Conservation (phyloP, 2,329 filamentous ascomycete species). For the Hypomyces rosellus region DNA sequence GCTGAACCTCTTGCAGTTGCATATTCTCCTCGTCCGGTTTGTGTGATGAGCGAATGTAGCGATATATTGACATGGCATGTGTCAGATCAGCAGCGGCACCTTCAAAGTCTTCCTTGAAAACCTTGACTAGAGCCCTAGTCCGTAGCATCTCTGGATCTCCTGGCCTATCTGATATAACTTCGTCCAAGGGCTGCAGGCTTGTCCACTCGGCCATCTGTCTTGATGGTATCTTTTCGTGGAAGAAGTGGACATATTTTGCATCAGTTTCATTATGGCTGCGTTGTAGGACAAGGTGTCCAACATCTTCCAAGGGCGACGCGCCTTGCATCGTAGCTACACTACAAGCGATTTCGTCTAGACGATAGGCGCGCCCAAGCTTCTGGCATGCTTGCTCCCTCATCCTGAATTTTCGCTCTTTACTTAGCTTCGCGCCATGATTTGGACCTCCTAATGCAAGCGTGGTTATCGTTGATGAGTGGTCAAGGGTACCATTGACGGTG, state of each 20-base stretch:
- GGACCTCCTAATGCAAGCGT: constrained; percentile 34
- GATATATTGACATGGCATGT: constrained; percentile 51
- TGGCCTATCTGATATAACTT: constrained; percentile 59
- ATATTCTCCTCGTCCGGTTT: constrained; percentile 44
- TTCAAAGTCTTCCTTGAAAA: constrained; percentile 68
- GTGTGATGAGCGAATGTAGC: constrained; percentile 47
- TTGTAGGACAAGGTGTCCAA: constrained; percentile 66
- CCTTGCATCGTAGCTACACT: constrained; percentile 81
- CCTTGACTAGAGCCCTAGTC: constrained; percentile 66
- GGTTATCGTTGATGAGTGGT: constrained; percentile 15
- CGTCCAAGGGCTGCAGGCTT: constrained; percentile 57
- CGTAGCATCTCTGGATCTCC: constrained; percentile 61
- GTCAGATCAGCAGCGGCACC: constrained; percentile 67
- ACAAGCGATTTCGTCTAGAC: constrained; percentile 74
- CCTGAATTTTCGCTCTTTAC: constrained; percentile 67
- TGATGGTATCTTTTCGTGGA: constrained; percentile 82
- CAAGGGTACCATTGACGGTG: constrained; percentile 41
- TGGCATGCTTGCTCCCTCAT: constrained; percentile 77
- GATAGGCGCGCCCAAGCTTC: constrained; percentile 71
- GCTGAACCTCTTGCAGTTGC: constrained; percentile 34
- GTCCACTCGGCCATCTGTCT: constrained; percentile 67
- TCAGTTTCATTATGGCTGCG: constrained; percentile 62
- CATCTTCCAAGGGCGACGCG: constrained; percentile 68
- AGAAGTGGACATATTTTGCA: constrained; percentile 86
- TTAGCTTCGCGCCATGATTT: constrained; percentile 59